Conservation (phyloP, 768 basidiomycete genomes). For the Daedaleopsis sinensis region DNA sequence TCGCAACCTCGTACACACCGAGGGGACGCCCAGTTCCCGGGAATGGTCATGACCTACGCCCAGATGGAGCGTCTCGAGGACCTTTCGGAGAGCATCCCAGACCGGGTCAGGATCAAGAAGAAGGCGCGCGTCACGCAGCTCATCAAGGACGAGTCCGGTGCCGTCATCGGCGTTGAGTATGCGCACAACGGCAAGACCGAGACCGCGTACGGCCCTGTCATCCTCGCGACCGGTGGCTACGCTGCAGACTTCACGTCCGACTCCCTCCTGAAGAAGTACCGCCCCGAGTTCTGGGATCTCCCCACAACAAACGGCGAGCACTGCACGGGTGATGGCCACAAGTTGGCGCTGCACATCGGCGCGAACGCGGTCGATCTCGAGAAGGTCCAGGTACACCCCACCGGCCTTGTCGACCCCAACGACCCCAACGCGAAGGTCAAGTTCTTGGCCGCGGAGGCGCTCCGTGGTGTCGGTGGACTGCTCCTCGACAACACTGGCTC, state of each 20-base stretch:
- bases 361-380: constrained; percentile 93
- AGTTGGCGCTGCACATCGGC: constrained; percentile 87
- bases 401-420: constrained; percentile 95
- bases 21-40: constrained; percentile 93
- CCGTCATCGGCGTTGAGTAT: constrained; percentile 89
- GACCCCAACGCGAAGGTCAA: constrained; percentile 94
- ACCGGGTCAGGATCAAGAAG: constrained; percentile 89
- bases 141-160: constrained; percentile 78
- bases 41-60: constrained; percentile 97
- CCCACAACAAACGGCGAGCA: constrained; percentile 98
- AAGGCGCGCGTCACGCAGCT: constrained; percentile 88
- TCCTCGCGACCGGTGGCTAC: constrained; percentile 96
- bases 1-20: constrained; percentile 93
- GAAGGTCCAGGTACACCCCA: constrained; percentile 98
- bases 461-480: constrained; percentile 94
- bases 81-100: constrained; percentile 78
- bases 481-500: constrained; percentile 88
- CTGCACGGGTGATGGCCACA: constrained; percentile 95
- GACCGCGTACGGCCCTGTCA: constrained; percentile 85
- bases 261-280: constrained; percentile 89
- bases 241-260: constrained; percentile 95
- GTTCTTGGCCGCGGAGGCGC: constrained; percentile 96
- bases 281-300: constrained; percentile 89
- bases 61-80: constrained; percentile 96
- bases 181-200: constrained; percentile 75